Conservation (phyloP, 129 eudicot genomes). For the Calendula officinalis region DNA sequence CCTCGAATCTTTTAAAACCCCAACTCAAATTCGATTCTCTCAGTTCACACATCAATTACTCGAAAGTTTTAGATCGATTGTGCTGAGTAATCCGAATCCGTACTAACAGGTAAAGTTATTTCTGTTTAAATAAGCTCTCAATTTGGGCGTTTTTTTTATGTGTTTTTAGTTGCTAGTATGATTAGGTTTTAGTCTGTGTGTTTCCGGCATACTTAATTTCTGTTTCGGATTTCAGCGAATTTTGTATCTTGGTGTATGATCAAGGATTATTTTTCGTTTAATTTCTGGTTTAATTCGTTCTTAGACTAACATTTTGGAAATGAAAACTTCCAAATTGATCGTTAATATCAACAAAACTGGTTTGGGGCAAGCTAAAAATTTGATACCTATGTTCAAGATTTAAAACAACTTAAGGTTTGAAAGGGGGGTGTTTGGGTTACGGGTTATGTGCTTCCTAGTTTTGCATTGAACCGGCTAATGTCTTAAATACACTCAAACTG, state of each 20-base stretch:
- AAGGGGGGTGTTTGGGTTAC: neutral
- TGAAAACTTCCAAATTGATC: neutral
- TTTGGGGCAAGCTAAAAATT: neutral
- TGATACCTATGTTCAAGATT: neutral
- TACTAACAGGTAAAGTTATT: slow-evolving; percentile 18
- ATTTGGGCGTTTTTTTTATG: neutral
- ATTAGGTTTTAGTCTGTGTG: neutral
- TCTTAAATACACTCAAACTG: too few relatives aligned
- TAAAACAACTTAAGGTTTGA: neutral
- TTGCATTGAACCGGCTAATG: neutral
- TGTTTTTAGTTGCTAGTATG: neutral
- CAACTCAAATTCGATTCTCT: neutral
- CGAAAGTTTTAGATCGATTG: neutral
- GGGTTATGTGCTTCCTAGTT: neutral
- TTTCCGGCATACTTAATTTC: neutral
- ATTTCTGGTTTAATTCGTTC: neutral
- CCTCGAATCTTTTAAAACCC: neutral
- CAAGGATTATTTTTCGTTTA: neutral
- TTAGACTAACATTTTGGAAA: neutral
- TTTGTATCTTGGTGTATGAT: neutral
- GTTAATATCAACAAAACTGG: neutral
- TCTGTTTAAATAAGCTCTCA: neutral
- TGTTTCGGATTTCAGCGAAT: neutral
- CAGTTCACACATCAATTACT: slow-evolving; percentile 9
- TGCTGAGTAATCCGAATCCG: neutral